A percentile compares a stretch with the other conserved stretches of the same genome.
Evolutionary conservation across 345 rosid species (phyloP).

Genomic region (Populus pruinosa): DNA sequence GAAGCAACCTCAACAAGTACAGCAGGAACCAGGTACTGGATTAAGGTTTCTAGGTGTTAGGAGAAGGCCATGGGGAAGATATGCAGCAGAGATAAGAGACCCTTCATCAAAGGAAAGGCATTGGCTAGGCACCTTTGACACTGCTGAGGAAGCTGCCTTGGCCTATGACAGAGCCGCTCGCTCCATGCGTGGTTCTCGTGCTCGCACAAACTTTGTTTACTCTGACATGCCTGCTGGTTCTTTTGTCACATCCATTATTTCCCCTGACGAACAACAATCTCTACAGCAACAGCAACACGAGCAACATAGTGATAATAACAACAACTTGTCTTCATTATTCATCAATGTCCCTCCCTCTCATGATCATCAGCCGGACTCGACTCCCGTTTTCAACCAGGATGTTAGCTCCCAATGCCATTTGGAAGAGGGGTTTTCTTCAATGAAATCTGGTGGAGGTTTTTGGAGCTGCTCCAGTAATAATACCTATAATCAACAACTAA

Average conservation of each 20-base stretch:
- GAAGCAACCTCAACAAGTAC: slow-evolving; percentile 34
- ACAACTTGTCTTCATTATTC: slow-evolving; percentile 14
- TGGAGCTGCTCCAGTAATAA: neutral
- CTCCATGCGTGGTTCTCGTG: slow-evolving; percentile 69
- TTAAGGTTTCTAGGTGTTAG: slow-evolving; percentile 68
- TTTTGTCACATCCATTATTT: slow-evolving; percentile 66
- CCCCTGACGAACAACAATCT: slow-evolving; percentile 53
- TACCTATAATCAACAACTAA: neutral
- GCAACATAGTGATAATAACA: neutral
- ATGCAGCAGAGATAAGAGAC: slow-evolving; percentile 83
- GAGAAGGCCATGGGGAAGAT: slow-evolving; percentile 85
- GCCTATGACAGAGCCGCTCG: slow-evolving; percentile 81
- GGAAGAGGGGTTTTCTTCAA: slow-evolving; percentile 4
- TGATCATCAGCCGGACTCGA: slow-evolving; percentile 7
- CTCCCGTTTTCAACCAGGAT: slow-evolving; percentile 25
- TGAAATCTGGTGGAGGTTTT: neutral
- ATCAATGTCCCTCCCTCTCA: slow-evolving; percentile 5
- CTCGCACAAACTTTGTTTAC: slow-evolving; percentile 81
- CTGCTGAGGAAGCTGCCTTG: slow-evolving; percentile 80
- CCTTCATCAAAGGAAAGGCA: slow-evolving; percentile 80
- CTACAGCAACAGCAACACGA: neutral
- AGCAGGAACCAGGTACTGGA: slow-evolving; percentile 5
- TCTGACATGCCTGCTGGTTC: slow-evolving; percentile 76
- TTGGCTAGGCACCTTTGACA: slow-evolving; percentile 86
- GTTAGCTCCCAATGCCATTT: slow-evolving; percentile 2